Evolutionary conservation across 2,329 filamentous ascomycete species (phyloP), one percentile per base, ranked within the genome.

Genomic region (Calycina marina): DNA sequence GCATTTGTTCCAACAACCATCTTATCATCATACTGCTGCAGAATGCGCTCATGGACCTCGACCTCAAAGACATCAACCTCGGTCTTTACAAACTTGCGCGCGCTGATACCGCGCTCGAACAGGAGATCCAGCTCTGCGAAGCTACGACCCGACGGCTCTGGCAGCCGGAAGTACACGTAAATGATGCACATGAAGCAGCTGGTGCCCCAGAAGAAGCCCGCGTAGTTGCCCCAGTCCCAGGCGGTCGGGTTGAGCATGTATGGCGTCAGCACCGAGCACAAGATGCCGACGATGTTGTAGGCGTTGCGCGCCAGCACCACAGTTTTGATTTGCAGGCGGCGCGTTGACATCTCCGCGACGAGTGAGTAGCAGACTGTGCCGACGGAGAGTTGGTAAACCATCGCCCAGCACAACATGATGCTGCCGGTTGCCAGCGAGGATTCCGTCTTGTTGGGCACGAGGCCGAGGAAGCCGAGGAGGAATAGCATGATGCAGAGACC

Each of bases 291-390:
- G 48, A 90, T 86, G 63, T 69, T 72, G 40, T 39, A 41, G 24
- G 84, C 60, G 45, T 83, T 81, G 34, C 85, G 77, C 2, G 80
- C 84, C 2, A 93, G 67, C 1, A 90, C 85, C 14, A 93, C 79
- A 0, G 86, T 93, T 62, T 93, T 93, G 61, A 92, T 86, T 50
- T 86, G 79, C 18, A 94, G 65, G 2, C 85, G 70, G 10, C 81
- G 72, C 0, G 83, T 84, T 0, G 83, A 85, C 14, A 93, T 58
- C 54, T 93, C 85, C 1, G 80, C 72, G 4, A 93, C 85, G 8
- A 93, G 69, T 0, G 83, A 90, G 58, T 92, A 93, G 56, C 79
- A 84, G 5, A 93, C 83, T 0, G 85, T 90, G 24, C 85, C 85
- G 30, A 93, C 84, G 0, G 82, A 81, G 29, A 88, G 64, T 53